Evolutionary conservation across 257 asterid genomes (phyloP), one percentile per base, ranked within the genome.

Genomic region (Plantago ovata): DNA sequence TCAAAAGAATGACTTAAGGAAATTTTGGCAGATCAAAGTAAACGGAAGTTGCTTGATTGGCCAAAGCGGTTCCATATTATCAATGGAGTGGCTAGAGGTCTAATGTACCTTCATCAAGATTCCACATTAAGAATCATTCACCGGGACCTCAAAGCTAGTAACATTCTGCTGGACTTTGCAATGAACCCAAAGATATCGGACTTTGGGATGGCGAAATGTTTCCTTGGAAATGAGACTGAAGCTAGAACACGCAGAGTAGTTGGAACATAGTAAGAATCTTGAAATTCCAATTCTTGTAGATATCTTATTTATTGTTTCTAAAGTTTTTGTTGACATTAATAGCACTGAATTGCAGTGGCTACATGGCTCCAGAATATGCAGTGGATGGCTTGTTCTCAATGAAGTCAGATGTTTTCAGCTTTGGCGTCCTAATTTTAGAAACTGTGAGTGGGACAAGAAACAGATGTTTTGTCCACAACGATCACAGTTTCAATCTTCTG

Each of bases 401-500:
- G n/a, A n/a, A n/a, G n/a, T n/a, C n/a, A n/a, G n/a, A n/a, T n/a
- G n/a, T n/a, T n/a, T n/a, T n/a, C n/a, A n/a, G n/a, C n/a, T n/a
- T n/a, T n/a, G n/a, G n/a, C n/a, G n/a, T n/a, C n/a, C n/a, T n/a
- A n/a, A n/a, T n/a, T n/a, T n/a, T n/a, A n/a, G n/a, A n/a, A n/a
- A n/a, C n/a, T n/a, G n/a, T n/a, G n/a, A n/a, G n/a, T n/a, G n/a
- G n/a, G n/a, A n/a, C n/a, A n/a, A n/a, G n/a, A n/a, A n/a, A n/a
- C n/a, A n/a, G n/a, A n/a, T n/a, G n/a, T n/a, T n/a, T n/a, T n/a
- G n/a, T n/a, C n/a, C n/a, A n/a, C n/a, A n/a, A n/a, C n/a, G n/a
- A n/a, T n/a, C n/a, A n/a, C n/a, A n/a, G n/a, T n/a, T 48, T 48
- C 54, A 48, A 48, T 20, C 54, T 48, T 48, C 33, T 48, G 16